A percentile compares a stretch with the other conserved stretches of the same genome.
Conservation (phyloP, 257 asterid species). For the Coffea eugenioides region DNA sequence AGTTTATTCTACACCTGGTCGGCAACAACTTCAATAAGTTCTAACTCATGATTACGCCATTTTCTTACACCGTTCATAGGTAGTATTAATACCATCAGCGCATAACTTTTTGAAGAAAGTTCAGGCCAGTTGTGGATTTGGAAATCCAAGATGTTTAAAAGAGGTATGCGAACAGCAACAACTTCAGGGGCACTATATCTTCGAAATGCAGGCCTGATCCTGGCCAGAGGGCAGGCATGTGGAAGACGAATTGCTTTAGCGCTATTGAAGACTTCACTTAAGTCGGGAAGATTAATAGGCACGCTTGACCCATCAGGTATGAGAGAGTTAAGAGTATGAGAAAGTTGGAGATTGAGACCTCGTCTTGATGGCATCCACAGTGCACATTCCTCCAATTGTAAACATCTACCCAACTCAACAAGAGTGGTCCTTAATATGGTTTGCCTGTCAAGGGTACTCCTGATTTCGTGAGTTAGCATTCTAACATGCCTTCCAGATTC, state of each 20-base stretch:
- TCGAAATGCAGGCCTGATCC: conserved; percentile 42
- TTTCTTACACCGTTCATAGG: conserved; percentile 51
- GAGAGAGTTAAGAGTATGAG: conserved; percentile 56
- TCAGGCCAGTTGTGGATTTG: conserved; percentile 61
- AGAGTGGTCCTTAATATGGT: conserved; percentile 70
- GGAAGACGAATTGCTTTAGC: conserved; percentile 58
- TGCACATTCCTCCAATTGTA: conserved; percentile 73
- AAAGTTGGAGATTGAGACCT: conserved; percentile 54
- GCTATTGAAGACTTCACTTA: conserved; percentile 50
- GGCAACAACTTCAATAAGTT: conserved; percentile 72
- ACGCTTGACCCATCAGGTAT: conserved; percentile 59
- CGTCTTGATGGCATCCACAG: conserved; percentile 73
- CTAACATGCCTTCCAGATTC: conserved; percentile 78
- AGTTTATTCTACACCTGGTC: no score
- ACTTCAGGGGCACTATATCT: conserved; percentile 53
- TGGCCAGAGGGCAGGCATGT: conserved; percentile 58
- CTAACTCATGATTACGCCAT: conserved; percentile 79
- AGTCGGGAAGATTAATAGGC: conserved; percentile 53
- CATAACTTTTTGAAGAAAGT: conserved; percentile 54
- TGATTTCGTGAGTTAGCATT: conserved; percentile 76
- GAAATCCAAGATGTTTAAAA: conserved; percentile 60
- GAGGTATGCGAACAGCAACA: conserved; percentile 77
- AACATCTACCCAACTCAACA: conserved; percentile 64
- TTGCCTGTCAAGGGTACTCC: conserved; percentile 76
- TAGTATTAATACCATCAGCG: conserved; percentile 70